Percentiles rank a stretch among this genome's conserved stretches.
Conservation (phyloP, 805 yeast genomes). For the Torulaspora indica region DNA sequence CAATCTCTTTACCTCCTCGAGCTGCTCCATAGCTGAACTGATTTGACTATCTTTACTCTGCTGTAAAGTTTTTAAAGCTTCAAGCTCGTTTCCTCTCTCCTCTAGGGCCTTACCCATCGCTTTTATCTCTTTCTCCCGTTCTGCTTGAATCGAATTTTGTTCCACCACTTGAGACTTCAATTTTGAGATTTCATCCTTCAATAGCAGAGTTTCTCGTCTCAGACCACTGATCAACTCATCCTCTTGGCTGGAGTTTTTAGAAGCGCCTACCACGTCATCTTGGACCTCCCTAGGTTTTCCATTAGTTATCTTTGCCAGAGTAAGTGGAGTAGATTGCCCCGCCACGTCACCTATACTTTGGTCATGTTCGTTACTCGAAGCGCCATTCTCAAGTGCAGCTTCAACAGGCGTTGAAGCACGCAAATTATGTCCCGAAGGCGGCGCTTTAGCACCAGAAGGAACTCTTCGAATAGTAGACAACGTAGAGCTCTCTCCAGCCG, state of each 20-base stretch:
- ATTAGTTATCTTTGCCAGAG: constrained; percentile 8
- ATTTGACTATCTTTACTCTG: constrained; percentile 4
- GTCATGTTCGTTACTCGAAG: constrained; percentile 7
- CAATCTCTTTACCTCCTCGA: constrained; percentile 4
- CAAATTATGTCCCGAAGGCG: constrained; percentile 17
- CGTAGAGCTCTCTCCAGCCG: constrained; percentile 8
- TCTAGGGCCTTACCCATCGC: constrained; percentile 1
- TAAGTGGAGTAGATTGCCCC: constrained; percentile 24
- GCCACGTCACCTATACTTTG: constrained; percentile 19
- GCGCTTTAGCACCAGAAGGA: constrained; percentile 22
- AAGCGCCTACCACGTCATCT: not conserved
- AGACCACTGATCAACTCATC: not conserved
- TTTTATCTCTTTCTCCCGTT: constrained; percentile 4
- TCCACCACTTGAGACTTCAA: constrained; percentile 8
- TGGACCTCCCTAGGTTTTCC: not conserved
- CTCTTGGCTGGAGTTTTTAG: not conserved
- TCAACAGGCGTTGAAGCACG: constrained; percentile 21
- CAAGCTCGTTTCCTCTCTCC: constrained; percentile 1
- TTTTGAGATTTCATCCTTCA: constrained; percentile 12
- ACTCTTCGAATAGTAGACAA: constrained; percentile 17
- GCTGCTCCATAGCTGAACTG: not conserved
- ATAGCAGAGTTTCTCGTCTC: constrained; percentile 6
- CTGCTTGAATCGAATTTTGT: constrained; percentile 3
- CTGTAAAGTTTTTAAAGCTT: constrained; percentile 1
- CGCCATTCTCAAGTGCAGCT: constrained; percentile 4